Evolutionary conservation across 352 stramenopile genomes (phyloP).

Genomic region (Globisporangium radiosum): DNA sequence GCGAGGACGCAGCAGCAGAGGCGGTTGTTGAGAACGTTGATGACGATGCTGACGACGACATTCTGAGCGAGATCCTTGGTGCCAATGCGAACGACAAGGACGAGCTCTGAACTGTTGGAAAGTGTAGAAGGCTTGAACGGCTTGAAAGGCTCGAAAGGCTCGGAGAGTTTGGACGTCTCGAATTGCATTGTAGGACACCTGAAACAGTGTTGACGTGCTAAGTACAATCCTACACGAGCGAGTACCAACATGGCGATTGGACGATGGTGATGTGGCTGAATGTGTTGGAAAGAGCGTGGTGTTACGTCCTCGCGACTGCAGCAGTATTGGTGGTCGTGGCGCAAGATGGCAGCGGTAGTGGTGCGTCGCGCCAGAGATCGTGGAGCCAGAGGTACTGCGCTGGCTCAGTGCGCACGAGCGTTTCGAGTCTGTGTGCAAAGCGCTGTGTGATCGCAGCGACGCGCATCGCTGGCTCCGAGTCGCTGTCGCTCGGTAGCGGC

Average conservation of each 20-base stretch:
- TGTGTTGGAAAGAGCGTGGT: no score
- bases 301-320: no score
- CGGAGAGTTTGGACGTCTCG: no score
- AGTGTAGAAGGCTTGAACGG: no score
- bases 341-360: not conserved
- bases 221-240: no score
- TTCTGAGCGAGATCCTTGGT: constrained; percentile 81
- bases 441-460: constrained; percentile 22
- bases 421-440: constrained; percentile 33
- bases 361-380: constrained; percentile 31
- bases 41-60: constrained; percentile 82
- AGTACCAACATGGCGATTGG: no score
- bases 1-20: constrained; percentile 59
- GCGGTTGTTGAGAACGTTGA: constrained; percentile 75
- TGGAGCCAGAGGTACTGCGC: constrained; percentile 58
- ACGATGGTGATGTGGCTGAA: no score
- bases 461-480: no score
- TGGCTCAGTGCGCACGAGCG: constrained; percentile 20
- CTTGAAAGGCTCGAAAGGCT: no score
- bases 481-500: no score
- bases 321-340: not conserved
- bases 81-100: constrained; percentile 45
- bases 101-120: constrained; percentile 39
- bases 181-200: no score
- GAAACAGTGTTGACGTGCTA: no score